Evolutionary conservation across 2,329 filamentous ascomycete species (phyloP), one percentile per base, ranked within the genome.

Genomic region (Nigrospora osmanthi): DNA sequence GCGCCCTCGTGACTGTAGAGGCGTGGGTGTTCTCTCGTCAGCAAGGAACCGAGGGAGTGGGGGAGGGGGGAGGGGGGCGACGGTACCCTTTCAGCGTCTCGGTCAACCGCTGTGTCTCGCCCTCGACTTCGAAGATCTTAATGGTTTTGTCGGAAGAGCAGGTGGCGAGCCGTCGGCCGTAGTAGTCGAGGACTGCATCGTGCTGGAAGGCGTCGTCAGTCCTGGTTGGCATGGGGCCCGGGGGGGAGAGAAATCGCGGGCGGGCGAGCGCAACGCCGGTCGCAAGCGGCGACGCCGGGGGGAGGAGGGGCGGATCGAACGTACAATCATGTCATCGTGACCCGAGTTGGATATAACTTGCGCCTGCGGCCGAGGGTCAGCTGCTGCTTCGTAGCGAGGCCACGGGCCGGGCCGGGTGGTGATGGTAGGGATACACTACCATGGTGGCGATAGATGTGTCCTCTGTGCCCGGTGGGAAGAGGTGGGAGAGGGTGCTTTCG

Each of bases 261-360:
- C n/a, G n/a, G 37, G 15, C 37, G 17, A 15, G 13, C 15, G 35
- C 17, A 11, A 36, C 6, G 11, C 5, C 23, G 23, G 23, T 28
- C 23, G 23, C 23, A 28, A 28, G 23, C 23, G 23, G 23, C 23
- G 23, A 7, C 10, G 10, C 23, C 23, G 23, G 23, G 23, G 23
- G 23, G 23, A 4, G 7, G 23, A 10, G 23, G 23, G 23, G 23
- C 23, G 7, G 23, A 10, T 28, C 23, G 31, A 12, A 42, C 47
- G 32, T 89, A 97, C 91, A 79, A 98, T 96, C 91, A 97, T 97
- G 67, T 96, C 91, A 85, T 97, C 91, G 74, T 98, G 93, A 62
- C 86, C 85, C 50, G 85, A 86, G 68, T 88, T 89, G 53, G 85
- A 80, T 68, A 90, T 89, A 59, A 88, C 81, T 73, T 90, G 86